These are phyloP conservation scores for Backusella morwellensis DNA, from an alignment of 192 early-diverging fungal species.

Conservation along the genomic window DNA sequence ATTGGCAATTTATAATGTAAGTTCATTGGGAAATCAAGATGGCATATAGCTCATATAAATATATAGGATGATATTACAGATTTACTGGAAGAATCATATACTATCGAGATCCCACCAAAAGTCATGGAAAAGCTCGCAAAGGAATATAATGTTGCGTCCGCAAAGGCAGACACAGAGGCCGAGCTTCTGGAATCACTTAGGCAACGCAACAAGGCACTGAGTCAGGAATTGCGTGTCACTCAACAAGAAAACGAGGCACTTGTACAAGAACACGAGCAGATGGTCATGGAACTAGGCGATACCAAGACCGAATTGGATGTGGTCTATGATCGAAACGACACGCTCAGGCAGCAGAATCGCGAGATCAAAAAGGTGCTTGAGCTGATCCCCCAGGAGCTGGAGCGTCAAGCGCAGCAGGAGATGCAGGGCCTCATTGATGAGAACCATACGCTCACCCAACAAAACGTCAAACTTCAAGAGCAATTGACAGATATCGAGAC, in stretches of 20 bases:
- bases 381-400: constrained; percentile 54
- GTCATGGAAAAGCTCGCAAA: constrained; percentile 67
- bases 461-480: constrained; percentile 61
- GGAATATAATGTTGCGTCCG: constrained; percentile 63
- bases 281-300: constrained; percentile 63
- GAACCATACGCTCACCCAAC: constrained; percentile 71
- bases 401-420: constrained; percentile 58
- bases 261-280: constrained; percentile 68
- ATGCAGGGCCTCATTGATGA: constrained; percentile 75
- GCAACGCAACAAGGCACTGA: constrained; percentile 62
- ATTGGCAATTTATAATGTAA: constrained; percentile 10
- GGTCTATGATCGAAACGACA: constrained; percentile 48
- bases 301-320: constrained; percentile 53
- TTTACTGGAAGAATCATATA: constrained; percentile 79
- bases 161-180: constrained; percentile 64
- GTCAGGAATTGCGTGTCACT: constrained; percentile 52
- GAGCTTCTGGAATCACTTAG: constrained; percentile 58
- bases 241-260: constrained; percentile 62
- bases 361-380: constrained; percentile 58
- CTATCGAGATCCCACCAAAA: constrained; percentile 66
- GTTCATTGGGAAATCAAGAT: neutral
- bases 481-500: constrained; percentile 63
- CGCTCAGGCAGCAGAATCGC: constrained; percentile 48
- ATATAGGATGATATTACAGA: constrained; percentile 59
- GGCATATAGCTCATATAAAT: neutral